phyloP scores from a whole-genome alignment of 495 filamentous ascomycete genomes.

The Talaromyces nanjingensis region DNA sequence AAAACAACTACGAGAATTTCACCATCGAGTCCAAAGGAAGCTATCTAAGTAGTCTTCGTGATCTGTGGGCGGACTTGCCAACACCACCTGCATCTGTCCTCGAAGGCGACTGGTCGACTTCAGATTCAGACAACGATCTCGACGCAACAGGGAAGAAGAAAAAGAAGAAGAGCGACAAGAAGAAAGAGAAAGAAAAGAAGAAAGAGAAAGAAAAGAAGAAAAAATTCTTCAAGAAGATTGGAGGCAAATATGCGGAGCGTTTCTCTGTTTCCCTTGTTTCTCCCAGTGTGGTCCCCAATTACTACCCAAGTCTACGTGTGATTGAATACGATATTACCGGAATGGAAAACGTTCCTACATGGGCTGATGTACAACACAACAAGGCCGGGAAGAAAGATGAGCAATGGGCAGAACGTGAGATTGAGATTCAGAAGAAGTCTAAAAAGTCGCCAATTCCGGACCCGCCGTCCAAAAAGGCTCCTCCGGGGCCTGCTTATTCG shows the following conservation, averaged over 20 bases:
- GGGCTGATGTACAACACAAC: constrained; percentile 26
- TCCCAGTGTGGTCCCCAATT: constrained; percentile 88
- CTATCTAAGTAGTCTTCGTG: constrained; percentile 74
- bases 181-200: constrained; percentile 41
- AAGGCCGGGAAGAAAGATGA: neutral
- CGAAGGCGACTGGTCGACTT: constrained; percentile 5
- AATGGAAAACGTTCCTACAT: constrained; percentile 46
- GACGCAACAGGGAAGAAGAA: constrained; percentile 24
- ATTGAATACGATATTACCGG: constrained; percentile 92
- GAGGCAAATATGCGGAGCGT: constrained; percentile 74
- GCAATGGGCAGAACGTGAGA: constrained; percentile 47
- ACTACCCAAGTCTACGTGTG: constrained; percentile 79
- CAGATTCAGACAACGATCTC: constrained; percentile 12
- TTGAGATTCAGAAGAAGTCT: constrained; percentile 39
- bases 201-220: constrained; percentile 44
- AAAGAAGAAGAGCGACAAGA: constrained; percentile 35
- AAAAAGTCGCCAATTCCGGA: constrained; percentile 60
- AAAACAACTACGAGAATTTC: constrained; percentile 23
- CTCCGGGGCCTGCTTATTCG: constrained; percentile 88
- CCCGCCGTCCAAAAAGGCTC: constrained; percentile 62
- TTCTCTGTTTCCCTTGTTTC: constrained; percentile 73
- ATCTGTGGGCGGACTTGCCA: constrained; percentile 70
- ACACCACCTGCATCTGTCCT: constrained; percentile 33
- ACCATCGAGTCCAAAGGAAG: constrained; percentile 57
- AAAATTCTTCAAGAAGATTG: constrained; percentile 60